These are phyloP conservation scores for Neurospora pannonica DNA, from an alignment of 495 filamentous ascomycete species.

Conservation along the genomic window DNA sequence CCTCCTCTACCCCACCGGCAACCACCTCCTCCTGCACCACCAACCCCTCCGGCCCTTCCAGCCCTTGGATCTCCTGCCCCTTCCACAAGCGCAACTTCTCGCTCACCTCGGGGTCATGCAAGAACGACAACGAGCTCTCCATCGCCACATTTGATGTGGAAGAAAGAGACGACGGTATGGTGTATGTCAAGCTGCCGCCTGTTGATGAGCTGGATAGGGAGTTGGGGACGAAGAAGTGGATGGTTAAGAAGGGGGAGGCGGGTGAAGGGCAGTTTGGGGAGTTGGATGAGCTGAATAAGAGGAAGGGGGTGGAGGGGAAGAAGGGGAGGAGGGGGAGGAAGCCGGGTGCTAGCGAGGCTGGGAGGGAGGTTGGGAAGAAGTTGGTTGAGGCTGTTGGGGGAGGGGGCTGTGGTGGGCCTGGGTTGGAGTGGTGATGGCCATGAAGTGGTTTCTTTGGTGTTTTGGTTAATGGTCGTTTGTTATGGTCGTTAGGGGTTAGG, in stretches of 20 bases:
- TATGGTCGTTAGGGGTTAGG: background rate
- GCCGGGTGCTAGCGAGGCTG: constrained; percentile 27
- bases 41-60: constrained; percentile 29
- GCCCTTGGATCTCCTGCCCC: constrained; percentile 83
- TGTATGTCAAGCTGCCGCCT: constrained; percentile 79
- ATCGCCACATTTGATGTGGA: constrained; percentile 84
- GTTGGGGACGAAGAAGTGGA: constrained; percentile 76
- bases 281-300: constrained; percentile 52
- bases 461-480: background rate
- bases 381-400: constrained; percentile 30
- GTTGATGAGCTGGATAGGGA: constrained; percentile 77
- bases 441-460: background rate
- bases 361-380: constrained; percentile 28
- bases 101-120: constrained; percentile 64
- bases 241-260: constrained; percentile 65
- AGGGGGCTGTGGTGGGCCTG: constrained; percentile 40
- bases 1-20: constrained; percentile 11
- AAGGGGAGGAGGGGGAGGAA: constrained; percentile 30
- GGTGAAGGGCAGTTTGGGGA: constrained; percentile 51
- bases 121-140: constrained; percentile 65
- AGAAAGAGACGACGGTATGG: constrained; percentile 67
- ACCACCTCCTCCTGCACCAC: constrained; percentile 28
- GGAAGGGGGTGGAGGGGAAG: constrained; percentile 10
- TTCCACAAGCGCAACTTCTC: constrained; percentile 91
- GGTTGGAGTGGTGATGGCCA: constrained; percentile 46